Percentiles rank a stretch among this genome's conserved stretches.
These are phyloP conservation scores for Annulohypoxylon stygium DNA, from an alignment of 495 filamentous ascomycete species.

Conservation along the genomic window DNA sequence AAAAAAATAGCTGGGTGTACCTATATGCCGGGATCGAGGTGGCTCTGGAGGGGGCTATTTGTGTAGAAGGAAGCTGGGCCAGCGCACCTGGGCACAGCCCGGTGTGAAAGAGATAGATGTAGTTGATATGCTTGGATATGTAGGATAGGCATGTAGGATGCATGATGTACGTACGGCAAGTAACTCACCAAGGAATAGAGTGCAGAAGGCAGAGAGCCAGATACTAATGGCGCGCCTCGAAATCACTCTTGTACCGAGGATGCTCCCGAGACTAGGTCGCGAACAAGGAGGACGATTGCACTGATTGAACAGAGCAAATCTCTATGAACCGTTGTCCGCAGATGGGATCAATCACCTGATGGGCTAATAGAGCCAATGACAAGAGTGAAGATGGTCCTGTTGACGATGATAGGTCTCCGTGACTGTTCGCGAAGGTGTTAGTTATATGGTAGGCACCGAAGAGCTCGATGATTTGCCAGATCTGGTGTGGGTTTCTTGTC, in stretches of 20 bases:
- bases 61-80: constrained; percentile 31
- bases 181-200: constrained; percentile 37
- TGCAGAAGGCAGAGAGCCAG: constrained; percentile 33
- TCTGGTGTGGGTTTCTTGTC: constrained; percentile 44
- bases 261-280: constrained; percentile 34
- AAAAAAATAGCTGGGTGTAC: constrained; percentile 38
- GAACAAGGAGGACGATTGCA: constrained; percentile 35
- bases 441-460: constrained; percentile 48
- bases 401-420: constrained; percentile 62
- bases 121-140: neutral
- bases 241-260: constrained; percentile 36
- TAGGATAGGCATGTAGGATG: constrained; percentile 10
- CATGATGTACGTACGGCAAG: constrained; percentile 38
- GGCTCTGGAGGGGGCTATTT: constrained; percentile 37
- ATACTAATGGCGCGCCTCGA: constrained; percentile 47
- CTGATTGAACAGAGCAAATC: constrained; percentile 56
- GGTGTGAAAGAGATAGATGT: constrained; percentile 30
- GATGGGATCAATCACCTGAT: constrained; percentile 64
- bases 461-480: constrained; percentile 62
- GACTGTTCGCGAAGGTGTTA: constrained; percentile 55
- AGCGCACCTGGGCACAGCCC: constrained; percentile 15
- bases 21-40: constrained; percentile 48
- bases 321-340: constrained; percentile 63
- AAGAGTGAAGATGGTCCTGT: constrained; percentile 51
- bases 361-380: constrained; percentile 58